Base-by-base conservation (phyloP, 768 basidiomycete species). In the Boletus vinaceobasis region DNA sequence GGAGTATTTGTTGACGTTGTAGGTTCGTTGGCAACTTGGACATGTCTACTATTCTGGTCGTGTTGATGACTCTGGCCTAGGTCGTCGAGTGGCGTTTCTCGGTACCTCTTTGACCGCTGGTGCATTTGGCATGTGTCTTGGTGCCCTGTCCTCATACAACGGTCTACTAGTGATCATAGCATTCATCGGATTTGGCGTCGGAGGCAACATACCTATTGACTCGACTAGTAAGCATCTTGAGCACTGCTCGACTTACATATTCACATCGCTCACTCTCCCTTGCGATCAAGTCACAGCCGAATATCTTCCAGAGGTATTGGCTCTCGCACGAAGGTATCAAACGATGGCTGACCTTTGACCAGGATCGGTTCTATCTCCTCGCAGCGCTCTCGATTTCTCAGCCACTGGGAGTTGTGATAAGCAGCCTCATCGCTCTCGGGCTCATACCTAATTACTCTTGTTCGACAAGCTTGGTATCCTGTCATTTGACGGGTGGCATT, bases 381-480 rank as follows among this genome's bases (percentile, higher is more conserved):
- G 9, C 59, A 10, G 61, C 53, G 6, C 55, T 62, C 17, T 49
- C 47, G 14, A 44, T 61, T 19, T 58, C 48, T 21, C 48, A 45
- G 9, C 57, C 56, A 5, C 10, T 53, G 2, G 60, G 47, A 1
- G 21, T 17, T 4, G 23, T 45, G 23, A 7, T 32, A 7, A 2
- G 5, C 37, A 48, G 14, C 11, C 48, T 62, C 13, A 32, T 62
- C 19, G 56, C 38, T 5, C 53, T 58, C 31, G 48, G 45, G 15
- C 6, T 62, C 7, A 26, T 62, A 58, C 61, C 61, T n/a, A 38
- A 13, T 21, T 52, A 55, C 21, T 62, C 61, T 15, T 62, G 61
- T 44, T 36, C 61, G 1, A 27, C 53, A 31, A 14, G 31, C 14
- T 17, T 56, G 33, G 46, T 40, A 6, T 62, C 61, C 9, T 62